A percentile compares a stretch with the other conserved stretches of the same genome.
These are phyloP conservation scores for Phaeosphaeriaceae sp. DNA, from an alignment of 2,329 filamentous ascomycete species.

Conservation along the genomic window DNA sequence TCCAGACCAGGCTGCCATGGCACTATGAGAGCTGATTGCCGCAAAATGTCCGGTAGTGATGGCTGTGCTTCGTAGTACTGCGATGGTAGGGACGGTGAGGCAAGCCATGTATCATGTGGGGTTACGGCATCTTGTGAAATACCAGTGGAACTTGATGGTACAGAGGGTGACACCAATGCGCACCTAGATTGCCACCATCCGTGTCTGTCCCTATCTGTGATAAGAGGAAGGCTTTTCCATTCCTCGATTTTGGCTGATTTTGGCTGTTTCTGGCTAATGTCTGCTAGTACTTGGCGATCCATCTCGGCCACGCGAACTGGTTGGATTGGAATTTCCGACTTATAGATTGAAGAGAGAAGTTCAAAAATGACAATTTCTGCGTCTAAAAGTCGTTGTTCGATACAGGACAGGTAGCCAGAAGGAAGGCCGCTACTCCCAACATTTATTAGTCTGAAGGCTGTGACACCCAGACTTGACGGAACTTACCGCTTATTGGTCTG, in stretches of 20 bases:
- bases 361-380: constrained; percentile 28
- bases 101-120: constrained; percentile 5
- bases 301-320: constrained; percentile 10
- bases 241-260: constrained; percentile 29
- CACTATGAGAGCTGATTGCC: neutral
- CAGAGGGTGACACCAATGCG: neutral
- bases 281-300: constrained; percentile 11
- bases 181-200: constrained; percentile 20
- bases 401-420: constrained; percentile 26
- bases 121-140: neutral
- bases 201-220: constrained; percentile 14
- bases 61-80: constrained; percentile 9
- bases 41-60: neutral
- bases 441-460: neutral
- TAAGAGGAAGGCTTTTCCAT: constrained; percentile 25
- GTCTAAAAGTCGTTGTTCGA: constrained; percentile 31
- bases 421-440: constrained; percentile 23
- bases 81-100: constrained; percentile 1
- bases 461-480: neutral
- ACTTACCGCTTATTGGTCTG: constrained; percentile 28
- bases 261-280: constrained; percentile 20
- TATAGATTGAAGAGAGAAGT: constrained; percentile 21
- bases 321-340: constrained; percentile 11
- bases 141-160: neutral
- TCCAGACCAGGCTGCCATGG: constrained; percentile 5